Evolutionary conservation across 495 filamentous ascomycete genomes (phyloP).

Genomic region (Aspergillus haitiensis): DNA sequence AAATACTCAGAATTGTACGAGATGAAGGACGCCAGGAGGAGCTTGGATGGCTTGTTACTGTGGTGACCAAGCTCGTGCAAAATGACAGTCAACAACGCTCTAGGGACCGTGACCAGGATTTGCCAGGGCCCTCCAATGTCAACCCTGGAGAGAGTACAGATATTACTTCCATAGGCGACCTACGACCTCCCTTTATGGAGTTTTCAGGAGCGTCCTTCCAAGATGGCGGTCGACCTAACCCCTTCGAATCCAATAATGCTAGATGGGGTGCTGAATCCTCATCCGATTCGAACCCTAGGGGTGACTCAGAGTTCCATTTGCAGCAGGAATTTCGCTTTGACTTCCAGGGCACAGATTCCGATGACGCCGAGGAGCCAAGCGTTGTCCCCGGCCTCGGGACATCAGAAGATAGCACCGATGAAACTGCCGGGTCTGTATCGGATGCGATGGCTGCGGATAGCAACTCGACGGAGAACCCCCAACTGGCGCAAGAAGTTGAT

Average conservation of each 20-base stretch:
- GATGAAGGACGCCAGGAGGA: constrained; percentile 59
- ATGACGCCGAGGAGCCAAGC: background rate
- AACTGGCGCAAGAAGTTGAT: constrained; percentile 5
- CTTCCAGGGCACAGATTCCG: constrained; percentile 1
- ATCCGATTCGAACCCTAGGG: background rate
- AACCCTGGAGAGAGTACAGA: background rate
- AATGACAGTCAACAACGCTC: constrained; percentile 7
- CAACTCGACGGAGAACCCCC: background rate
- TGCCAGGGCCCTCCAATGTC: constrained; percentile 1
- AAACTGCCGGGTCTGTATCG: background rate
- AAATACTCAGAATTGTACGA: constrained; percentile 60
- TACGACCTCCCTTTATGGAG: background rate
- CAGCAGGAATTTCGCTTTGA: constrained; percentile 1
- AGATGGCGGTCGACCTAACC: background rate
- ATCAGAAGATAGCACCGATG: background rate
- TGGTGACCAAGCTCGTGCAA: constrained; percentile 33
- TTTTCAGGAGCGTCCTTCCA: background rate
- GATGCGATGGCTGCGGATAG: background rate
- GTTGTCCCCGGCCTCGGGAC: background rate
- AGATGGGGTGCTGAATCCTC: background rate
- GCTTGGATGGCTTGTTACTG: constrained; percentile 50
- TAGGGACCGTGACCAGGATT: constrained; percentile 3
- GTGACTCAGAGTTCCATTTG: background rate
- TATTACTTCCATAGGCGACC: background rate
- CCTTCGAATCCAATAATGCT: background rate